A percentile compares a stretch with the other conserved stretches of the same genome.
phyloP scores from a whole-genome alignment of 2,329 filamentous ascomycete species.

The Cadophora sp. region DNA sequence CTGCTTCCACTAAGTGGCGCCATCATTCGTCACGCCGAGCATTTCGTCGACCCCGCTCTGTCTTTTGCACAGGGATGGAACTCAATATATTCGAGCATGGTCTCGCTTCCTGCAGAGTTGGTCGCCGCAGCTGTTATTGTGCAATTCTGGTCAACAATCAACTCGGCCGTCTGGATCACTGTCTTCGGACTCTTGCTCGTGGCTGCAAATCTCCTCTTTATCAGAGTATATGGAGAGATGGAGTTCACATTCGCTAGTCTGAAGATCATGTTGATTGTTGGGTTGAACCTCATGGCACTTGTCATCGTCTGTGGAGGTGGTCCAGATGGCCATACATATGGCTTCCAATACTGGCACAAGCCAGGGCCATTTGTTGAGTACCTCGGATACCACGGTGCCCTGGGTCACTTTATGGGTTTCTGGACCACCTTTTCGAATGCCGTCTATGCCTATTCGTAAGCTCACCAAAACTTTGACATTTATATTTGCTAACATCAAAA shows the following conservation, averaged over 20 bases:
- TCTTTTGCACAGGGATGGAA: conserved; percentile 47
- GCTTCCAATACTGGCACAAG: conserved; percentile 73
- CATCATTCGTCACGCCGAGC: conserved; percentile 47
- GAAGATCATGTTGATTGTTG: conserved; percentile 68
- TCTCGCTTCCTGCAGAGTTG: conserved; percentile 57
- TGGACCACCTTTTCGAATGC: conserved; percentile 53
- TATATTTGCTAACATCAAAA: conserved; percentile 51
- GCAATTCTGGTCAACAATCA: conserved; percentile 67
- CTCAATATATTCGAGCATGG: conserved; percentile 41
- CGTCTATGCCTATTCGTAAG: conserved; percentile 53
- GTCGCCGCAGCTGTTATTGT: conserved; percentile 68
- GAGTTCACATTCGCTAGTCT: conserved; percentile 60
- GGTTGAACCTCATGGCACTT: conserved; percentile 65
- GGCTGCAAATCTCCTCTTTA: conserved; percentile 47
- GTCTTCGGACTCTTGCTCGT: conserved; percentile 49
- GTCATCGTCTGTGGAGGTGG: conserved; percentile 69
- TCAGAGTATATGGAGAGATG: conserved; percentile 58
- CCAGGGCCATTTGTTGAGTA: conserved; percentile 73
- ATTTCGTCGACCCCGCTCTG: conserved; percentile 49
- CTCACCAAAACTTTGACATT: conserved; percentile 26
- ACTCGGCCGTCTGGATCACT: conserved; percentile 52
- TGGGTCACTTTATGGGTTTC: conserved; percentile 64
- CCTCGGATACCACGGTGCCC: conserved; percentile 65
- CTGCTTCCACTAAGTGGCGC: conserved; percentile 55
- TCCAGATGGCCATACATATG: conserved; percentile 62